Evolutionary conservation across 208 protist genomes (phyloP).

Genomic region (Leishmania arabica): DNA sequence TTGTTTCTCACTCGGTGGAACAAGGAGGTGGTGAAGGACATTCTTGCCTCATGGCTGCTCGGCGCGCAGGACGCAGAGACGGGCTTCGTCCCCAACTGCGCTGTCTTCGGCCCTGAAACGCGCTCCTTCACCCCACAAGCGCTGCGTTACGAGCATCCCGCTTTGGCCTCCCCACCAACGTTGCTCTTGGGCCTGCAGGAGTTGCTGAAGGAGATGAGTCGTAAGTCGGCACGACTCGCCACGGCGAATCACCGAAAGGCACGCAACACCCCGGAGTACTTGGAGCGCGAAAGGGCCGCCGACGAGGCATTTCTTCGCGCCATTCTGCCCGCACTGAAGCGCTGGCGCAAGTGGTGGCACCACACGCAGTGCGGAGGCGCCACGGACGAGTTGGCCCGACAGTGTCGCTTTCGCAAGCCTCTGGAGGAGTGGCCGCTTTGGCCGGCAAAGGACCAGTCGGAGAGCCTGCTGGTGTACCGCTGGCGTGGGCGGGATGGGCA

Average conservation of each 20-base stretch:
- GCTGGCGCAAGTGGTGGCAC: slow-evolving; percentile 80
- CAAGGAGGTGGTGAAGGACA: slow-evolving; percentile 79
- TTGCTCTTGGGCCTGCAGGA: slow-evolving; percentile 66
- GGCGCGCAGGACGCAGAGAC: slow-evolving; percentile 57
- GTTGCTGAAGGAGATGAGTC: slow-evolving; percentile 54
- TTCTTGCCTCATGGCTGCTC: slow-evolving; percentile 75
- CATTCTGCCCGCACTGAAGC: slow-evolving; percentile 54
- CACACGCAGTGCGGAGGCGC: slow-evolving; percentile 60
- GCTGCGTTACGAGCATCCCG: slow-evolving; percentile 61
- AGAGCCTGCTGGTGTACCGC: slow-evolving; percentile 66
- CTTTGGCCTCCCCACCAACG: slow-evolving; percentile 59
- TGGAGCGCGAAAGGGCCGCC: slow-evolving; percentile 34
- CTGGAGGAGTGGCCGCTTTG: slow-evolving; percentile 58
- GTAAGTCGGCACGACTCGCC: slow-evolving; percentile 36
- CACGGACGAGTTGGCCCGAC: slow-evolving; percentile 27
- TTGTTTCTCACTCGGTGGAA: slow-evolving; percentile 78
- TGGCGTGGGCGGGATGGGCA: slow-evolving; percentile 74
- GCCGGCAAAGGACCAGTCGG: slow-evolving; percentile 35
- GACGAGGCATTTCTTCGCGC: slow-evolving; percentile 56
- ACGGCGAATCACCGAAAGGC: slow-evolving; percentile 36
- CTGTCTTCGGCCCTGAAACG: slow-evolving; percentile 37
- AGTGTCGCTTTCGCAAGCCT: slow-evolving; percentile 37
- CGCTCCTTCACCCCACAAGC: slow-evolving; percentile 43
- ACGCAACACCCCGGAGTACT: slow-evolving; percentile 56
- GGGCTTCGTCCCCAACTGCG: slow-evolving; percentile 68